These are phyloP conservation scores for Protomyces gravidus DNA, from an alignment of 1,139 yeast genomes.

Conservation along the genomic window DNA sequence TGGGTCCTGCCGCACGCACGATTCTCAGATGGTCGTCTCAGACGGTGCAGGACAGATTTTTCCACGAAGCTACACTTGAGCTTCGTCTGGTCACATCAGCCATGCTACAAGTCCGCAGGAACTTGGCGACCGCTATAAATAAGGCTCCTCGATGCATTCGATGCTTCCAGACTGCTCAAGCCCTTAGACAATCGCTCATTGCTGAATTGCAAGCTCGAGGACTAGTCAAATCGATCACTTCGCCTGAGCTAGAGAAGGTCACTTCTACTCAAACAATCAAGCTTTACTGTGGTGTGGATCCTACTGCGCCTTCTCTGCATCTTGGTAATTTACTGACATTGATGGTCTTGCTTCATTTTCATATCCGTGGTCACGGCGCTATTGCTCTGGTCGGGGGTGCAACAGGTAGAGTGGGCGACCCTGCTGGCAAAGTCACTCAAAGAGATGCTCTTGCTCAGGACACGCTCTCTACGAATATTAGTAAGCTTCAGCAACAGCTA, in stretches of 20 bases:
- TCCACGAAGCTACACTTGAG: no score
- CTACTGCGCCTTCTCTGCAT: conserved; percentile 85
- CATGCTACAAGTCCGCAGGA: no score
- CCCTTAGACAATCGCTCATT: background rate
- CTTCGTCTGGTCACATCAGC: no score
- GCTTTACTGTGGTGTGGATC: conserved; percentile 93
- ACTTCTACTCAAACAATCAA: conserved; percentile 43
- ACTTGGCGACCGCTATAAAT: no score
- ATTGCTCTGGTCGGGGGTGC: conserved; percentile 92
- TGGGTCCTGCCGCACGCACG: no score
- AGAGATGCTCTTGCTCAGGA: conserved; percentile 54
- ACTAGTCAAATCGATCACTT: conserved; percentile 19
- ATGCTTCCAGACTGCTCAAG: background rate
- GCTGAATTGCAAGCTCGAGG: conserved; percentile 4
- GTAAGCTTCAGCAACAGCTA: conserved; percentile 54
- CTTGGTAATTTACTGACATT: conserved; percentile 85
- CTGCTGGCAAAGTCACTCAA: conserved; percentile 83
- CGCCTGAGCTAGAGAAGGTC: background rate
- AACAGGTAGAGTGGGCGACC: conserved; percentile 95
- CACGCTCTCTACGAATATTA: conserved; percentile 57
- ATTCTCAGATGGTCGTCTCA: no score
- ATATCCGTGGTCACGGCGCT: conserved; percentile 75
- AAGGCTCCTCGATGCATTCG: background rate
- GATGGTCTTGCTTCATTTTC: conserved; percentile 77
- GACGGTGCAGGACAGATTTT: no score